Conservation (phyloP, 176 grass and related monocot species). For the Oryza glaberrima region DNA sequence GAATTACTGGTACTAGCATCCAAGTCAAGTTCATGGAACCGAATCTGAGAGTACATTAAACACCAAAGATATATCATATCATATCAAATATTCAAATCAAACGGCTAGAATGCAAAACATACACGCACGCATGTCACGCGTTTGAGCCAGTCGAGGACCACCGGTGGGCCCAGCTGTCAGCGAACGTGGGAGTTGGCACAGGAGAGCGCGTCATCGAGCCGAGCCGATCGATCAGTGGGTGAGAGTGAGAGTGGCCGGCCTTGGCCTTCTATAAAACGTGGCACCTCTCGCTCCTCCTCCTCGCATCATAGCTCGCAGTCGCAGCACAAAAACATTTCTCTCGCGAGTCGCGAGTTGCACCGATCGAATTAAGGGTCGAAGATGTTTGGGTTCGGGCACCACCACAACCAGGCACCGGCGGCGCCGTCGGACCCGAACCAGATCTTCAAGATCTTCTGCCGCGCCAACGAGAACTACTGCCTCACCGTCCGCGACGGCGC, state of each 20-base stretch:
- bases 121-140: neutral
- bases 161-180: neutral
- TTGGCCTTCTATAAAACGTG: conserved; percentile 37
- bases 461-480: conserved; percentile 57
- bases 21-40: neutral
- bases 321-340: no score
- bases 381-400: conserved; percentile 44
- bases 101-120: conserved; percentile 30
- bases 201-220: neutral
- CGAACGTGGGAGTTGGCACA: no score
- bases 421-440: conserved; percentile 41
- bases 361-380: no score
- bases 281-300: neutral
- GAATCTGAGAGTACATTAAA: conserved; percentile 17
- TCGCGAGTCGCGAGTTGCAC: no score
- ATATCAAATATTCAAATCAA: neutral
- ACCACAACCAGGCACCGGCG: conserved; percentile 29
- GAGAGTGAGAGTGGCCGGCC: no score
- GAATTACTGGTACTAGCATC: neutral
- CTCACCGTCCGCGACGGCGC: conserved; percentile 62
- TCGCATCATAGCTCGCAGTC: neutral
- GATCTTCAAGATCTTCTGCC: conserved; percentile 70
- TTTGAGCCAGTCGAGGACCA: no score
- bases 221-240: no score
- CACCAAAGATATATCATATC: neutral